A percentile compares a stretch with the other conserved stretches of the same genome.
Evolutionary conservation across 2,329 filamentous ascomycete genomes (phyloP).

Genomic region (Alternaria viburni): DNA sequence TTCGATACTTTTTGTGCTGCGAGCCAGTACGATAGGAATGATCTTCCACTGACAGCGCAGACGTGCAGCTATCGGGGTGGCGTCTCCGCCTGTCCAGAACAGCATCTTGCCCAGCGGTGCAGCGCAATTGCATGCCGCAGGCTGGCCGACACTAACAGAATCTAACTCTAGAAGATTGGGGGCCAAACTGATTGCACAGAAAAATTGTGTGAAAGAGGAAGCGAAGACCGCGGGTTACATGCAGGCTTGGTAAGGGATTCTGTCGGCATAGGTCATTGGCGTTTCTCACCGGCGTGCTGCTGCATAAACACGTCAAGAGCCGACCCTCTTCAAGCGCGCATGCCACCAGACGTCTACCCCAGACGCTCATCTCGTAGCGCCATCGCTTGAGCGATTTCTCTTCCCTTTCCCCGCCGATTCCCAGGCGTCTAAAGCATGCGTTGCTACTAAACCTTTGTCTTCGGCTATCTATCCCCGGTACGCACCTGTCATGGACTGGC

Average conservation of each 20-base stretch:
- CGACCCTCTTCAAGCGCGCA: constrained; percentile 31
- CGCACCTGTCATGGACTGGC: constrained; percentile 46
- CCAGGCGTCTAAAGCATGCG: constrained; percentile 21
- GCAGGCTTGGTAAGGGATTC: constrained; percentile 39
- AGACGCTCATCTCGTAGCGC: constrained; percentile 36
- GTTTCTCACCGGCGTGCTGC: constrained; percentile 37
- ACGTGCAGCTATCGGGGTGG: constrained; percentile 14
- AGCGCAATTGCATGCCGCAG: constrained; percentile 17
- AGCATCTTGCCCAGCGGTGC: constrained; percentile 16
- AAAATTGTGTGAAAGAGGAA: constrained; percentile 32
- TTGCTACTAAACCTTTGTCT: constrained; percentile 19
- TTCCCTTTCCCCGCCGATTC: constrained; percentile 16
- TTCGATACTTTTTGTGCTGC: not conserved
- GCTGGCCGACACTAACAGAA: constrained; percentile 15
- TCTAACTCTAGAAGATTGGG: constrained; percentile 28
- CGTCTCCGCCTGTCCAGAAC: constrained; percentile 12
- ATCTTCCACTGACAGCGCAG: constrained; percentile 9
- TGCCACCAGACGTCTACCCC: constrained; percentile 32
- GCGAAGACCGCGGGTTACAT: constrained; percentile 39
- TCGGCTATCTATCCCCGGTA: constrained; percentile 32
- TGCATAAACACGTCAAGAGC: constrained; percentile 47
- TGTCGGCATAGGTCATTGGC: constrained; percentile 45
- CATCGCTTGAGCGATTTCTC: constrained; percentile 26
- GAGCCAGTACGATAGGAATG: not conserved
- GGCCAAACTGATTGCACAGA: constrained; percentile 33